Conservation (phyloP, 768 basidiomycete species). For the Boletus subcaerulescens region DNA sequence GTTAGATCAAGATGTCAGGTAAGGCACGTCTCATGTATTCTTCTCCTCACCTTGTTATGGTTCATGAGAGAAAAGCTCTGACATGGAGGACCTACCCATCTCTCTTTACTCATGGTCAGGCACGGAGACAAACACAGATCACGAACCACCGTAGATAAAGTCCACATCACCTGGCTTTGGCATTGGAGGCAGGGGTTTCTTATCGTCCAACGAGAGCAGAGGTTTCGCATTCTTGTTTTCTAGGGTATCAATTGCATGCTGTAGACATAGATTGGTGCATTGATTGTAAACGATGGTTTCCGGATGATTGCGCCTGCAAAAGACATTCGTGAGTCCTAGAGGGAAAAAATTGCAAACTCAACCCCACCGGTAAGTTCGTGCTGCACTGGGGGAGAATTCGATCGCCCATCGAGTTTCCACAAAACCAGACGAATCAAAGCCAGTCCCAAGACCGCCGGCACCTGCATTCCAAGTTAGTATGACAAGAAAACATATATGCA, state of each 20-base stretch:
- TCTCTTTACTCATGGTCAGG: not conserved
- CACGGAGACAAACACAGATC: not conserved
- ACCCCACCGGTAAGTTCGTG: conserved; percentile 58
- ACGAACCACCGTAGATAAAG: conserved; percentile 70
- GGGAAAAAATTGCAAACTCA: not conserved
- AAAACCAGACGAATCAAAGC: conserved; percentile 58
- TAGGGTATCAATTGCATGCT: conserved; percentile 50
- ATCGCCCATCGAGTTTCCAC: conserved; percentile 68
- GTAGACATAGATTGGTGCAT: conserved; percentile 56
- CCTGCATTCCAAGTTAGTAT: conserved; percentile 37
- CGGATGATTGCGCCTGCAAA: conserved; percentile 59
- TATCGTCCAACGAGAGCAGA: conserved; percentile 41
- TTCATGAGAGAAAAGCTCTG: conserved; percentile 71
- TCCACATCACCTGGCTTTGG: conserved; percentile 61
- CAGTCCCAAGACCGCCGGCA: conserved; percentile 72
- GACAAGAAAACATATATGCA: not conserved
- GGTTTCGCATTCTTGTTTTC: conserved; percentile 41
- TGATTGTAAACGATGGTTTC: conserved; percentile 60
- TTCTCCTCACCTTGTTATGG: conserved; percentile 47
- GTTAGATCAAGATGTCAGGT: conserved; percentile 2
- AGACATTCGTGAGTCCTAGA: not conserved
- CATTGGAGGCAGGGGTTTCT: conserved; percentile 41
- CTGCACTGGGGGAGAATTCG: conserved; percentile 62
- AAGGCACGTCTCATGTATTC: not conserved
- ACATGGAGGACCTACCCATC: conserved; percentile 63